Evolutionary conservation across 2,329 filamentous ascomycete species (phyloP).

Genomic region (Dactylellina leptospora): DNA sequence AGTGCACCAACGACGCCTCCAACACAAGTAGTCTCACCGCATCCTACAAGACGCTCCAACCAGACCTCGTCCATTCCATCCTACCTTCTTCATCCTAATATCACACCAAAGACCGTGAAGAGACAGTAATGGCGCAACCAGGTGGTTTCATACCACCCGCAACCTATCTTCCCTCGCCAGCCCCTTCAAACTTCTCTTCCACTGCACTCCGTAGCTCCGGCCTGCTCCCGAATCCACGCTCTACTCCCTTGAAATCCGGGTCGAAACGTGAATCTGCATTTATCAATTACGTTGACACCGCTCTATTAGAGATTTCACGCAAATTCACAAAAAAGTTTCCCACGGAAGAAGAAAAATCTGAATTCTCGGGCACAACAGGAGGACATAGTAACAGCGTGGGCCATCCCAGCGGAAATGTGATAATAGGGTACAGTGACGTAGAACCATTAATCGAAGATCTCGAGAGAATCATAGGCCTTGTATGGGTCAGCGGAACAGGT

Average conservation of each 20-base stretch:
- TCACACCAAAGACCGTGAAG: not conserved
- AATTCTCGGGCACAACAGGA: not conserved
- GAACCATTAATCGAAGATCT: conserved; percentile 42
- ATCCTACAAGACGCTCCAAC: conserved; percentile 30
- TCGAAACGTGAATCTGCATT: conserved; percentile 43
- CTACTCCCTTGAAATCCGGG: conserved; percentile 38
- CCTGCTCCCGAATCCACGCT: conserved; percentile 43
- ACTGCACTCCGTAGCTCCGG: conserved; percentile 33
- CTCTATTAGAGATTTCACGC: conserved; percentile 48
- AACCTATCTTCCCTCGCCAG: conserved; percentile 41
- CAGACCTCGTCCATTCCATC: conserved; percentile 1
- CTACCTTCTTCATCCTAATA: not conserved
- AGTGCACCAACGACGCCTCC: conserved; percentile 27
- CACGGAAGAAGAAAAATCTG: conserved; percentile 41
- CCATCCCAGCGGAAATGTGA: not conserved
- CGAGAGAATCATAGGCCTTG: conserved; percentile 34
- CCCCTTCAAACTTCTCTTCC: conserved; percentile 43
- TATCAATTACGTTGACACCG: conserved; percentile 47
- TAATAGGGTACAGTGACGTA: conserved; percentile 50
- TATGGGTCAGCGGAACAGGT: conserved; percentile 53
- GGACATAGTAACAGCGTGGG: too few relatives aligned
- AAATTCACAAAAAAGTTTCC: conserved; percentile 53
- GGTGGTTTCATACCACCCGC: conserved; percentile 46
- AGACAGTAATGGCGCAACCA: conserved; percentile 22
- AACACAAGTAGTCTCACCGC: conserved; percentile 29